phyloP scores from a whole-genome alignment of 2,329 filamentous ascomycete genomes.

The Neoarthrinium moseri region DNA sequence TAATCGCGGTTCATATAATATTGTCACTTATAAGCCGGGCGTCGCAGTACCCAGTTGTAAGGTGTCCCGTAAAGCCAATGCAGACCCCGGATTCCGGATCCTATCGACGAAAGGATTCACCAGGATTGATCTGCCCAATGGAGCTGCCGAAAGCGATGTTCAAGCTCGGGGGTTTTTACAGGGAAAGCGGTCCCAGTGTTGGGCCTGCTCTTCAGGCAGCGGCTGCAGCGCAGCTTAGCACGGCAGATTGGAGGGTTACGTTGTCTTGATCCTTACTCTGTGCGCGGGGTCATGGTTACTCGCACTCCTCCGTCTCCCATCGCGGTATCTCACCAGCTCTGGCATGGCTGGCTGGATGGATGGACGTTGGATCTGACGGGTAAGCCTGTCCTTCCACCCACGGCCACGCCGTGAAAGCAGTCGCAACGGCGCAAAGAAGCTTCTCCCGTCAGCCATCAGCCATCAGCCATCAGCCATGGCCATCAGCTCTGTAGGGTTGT shows the following conservation, averaged over 20 bases:
- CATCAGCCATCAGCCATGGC: not conserved
- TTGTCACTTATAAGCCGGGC: not conserved
- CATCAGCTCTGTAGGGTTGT: not conserved
- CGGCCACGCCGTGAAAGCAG: too few species aligned
- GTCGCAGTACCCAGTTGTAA: not conserved
- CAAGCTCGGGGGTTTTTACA: not conserved
- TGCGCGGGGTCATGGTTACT: too few species aligned
- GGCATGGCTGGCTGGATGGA: too few species aligned
- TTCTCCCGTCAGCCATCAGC: too few species aligned
- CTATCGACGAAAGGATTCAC: not conserved
- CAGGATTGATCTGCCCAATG: not conserved
- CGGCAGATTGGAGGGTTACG: not conserved
- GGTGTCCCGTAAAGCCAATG: slow-evolving; percentile 5
- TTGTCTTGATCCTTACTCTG: not conserved
- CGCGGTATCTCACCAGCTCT: too few species aligned
- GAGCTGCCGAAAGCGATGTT: not conserved
- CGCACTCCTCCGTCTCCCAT: too few species aligned
- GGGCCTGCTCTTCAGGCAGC: not conserved
- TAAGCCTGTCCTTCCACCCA: too few species aligned
- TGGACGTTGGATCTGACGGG: too few species aligned
- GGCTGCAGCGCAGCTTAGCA: not conserved
- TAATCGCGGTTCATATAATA: too few species aligned
- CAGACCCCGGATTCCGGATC: slow-evolving; percentile 7
- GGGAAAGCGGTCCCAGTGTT: too few species aligned
- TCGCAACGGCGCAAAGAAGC: too few species aligned